Percentiles rank a stretch among this genome's conserved stretches.
Evolutionary conservation across 2,329 filamentous ascomycete genomes (phyloP).

Genomic region (Xylaria multiplex): DNA sequence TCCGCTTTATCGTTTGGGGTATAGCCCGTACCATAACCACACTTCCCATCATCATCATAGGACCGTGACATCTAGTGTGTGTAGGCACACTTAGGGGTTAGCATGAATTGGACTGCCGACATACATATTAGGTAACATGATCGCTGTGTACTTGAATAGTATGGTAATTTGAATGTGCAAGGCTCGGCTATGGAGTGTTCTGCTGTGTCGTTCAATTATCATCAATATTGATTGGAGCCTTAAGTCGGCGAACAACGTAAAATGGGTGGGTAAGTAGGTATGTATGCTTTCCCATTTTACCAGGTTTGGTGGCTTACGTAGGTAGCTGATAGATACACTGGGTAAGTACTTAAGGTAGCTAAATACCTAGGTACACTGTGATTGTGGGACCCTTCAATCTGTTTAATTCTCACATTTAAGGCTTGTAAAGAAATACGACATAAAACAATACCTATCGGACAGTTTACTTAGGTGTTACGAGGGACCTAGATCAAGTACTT

Average conservation of each 20-base stretch:
- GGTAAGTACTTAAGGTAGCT: too few species aligned
- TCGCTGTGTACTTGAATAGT: not conserved
- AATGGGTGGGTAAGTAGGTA: not conserved
- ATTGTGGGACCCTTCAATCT: too few species aligned
- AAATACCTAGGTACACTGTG: too few species aligned
- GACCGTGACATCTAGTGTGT: not conserved
- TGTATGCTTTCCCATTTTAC: not conserved
- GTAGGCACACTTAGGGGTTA: too few species aligned
- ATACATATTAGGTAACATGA: not conserved
- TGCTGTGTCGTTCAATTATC: too few species aligned
- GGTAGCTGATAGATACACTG: too few species aligned
- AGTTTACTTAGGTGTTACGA: too few species aligned
- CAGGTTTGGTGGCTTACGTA: too few species aligned
- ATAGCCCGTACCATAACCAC: slow-evolving; percentile 6
- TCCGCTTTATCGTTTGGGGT: not conserved
- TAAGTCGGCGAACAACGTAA: not conserved
- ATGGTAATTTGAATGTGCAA: not conserved
- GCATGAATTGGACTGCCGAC: not conserved
- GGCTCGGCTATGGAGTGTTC: not conserved
- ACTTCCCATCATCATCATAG: not conserved
- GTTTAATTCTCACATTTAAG: too few species aligned
- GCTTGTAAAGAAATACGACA: too few species aligned
- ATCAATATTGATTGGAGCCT: not conserved
- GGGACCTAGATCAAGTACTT: too few species aligned
- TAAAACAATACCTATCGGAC: too few species aligned